Base-by-base conservation (phyloP, 805 yeast genomes). In the Maudiozyma serrabonitensis region DNA sequence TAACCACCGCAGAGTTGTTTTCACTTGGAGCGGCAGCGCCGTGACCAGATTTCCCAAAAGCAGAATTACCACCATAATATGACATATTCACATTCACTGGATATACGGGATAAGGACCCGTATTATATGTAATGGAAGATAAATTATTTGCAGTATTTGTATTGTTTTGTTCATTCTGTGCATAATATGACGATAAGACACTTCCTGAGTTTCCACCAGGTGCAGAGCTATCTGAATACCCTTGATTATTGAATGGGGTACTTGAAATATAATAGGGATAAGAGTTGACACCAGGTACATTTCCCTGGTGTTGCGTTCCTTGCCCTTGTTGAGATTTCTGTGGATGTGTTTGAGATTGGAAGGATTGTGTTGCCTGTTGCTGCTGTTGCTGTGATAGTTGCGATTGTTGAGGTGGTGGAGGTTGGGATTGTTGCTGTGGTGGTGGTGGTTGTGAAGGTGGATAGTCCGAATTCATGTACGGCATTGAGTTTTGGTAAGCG, bases 371-470 rank as follows among this genome's bases (percentile, higher is more conserved):
- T 21, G 23, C 23, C 23, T 21, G 12, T 19, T 35, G 26, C 21
- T 46, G 49, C 26, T 49, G 43, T 32, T 47, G 51, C 26, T 52
- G 60, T 41, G 46, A 54, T n/a, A 45, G 58, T 42, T 51, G 57
- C 43, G 39, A 46, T 47, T 48, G 50, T 21, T 16, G 32, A 40
- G 48, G 31, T 45, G 21, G 53, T 32, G 45, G 49, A 13, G 40
- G 23, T 31, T 21, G 46, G 6, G 32, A 6, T 19, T 32, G 35
- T 19, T 47, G 49, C 28, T 50, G 41, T 37, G 46, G 52, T 45
- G 58, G 41, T 37, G 46, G 52, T 45, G 58, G 43, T 43, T 31
- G 53, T 38, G 46, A 47, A 15, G 40, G 52, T 16, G 34, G 13
- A 25, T 23, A 49, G 42, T 47, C 51, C n/a, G 46, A 38, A 32